Evolutionary conservation across 1,284 basidiomycete genomes (phyloP).

Genomic region (Moesziomyces sp.): DNA sequence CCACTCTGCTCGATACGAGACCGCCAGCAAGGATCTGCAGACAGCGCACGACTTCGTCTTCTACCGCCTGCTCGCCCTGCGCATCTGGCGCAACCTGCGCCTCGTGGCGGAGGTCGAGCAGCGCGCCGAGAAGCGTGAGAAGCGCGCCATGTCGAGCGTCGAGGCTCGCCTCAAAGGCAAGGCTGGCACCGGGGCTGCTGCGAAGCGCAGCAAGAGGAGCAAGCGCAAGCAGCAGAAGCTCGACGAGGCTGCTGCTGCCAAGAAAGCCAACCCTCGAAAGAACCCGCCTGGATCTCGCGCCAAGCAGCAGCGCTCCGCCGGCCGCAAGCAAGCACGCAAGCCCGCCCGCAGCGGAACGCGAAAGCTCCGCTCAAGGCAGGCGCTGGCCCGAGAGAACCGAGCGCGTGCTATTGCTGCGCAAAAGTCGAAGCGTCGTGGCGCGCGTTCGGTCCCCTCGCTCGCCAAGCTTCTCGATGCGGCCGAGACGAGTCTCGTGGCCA

Average conservation of each 20-base stretch:
- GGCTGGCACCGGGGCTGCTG: constrained; percentile 1
- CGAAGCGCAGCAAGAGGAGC: constrained; percentile 31
- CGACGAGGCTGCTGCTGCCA: constrained; percentile 12
- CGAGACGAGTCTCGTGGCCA: constrained; percentile 56
- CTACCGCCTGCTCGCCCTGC: constrained; percentile 61
- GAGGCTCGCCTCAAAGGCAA: constrained; percentile 43
- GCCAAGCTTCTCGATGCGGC: constrained; percentile 61
- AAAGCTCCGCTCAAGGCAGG: constrained; percentile 32
- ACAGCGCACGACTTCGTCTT: constrained; percentile 64
- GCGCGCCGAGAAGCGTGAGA: constrained; percentile 58
- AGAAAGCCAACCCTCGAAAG: constrained; percentile 33
- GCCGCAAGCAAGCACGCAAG: constrained; percentile 26
- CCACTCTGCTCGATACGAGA: constrained; percentile 62
- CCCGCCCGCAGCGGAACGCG: constrained; percentile 57
- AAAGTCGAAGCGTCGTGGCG: constrained; percentile 51
- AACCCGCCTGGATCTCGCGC: constrained; percentile 43
- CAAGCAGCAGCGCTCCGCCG: constrained; percentile 28
- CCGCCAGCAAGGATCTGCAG: constrained; percentile 60
- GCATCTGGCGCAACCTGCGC: constrained; percentile 59
- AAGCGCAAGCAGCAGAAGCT: constrained; percentile 40
- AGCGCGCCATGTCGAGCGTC: constrained; percentile 46
- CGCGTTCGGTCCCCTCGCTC: constrained; percentile 62
- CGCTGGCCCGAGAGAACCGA: constrained; percentile 33
- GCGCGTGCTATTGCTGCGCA: constrained; percentile 40
- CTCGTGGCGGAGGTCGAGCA: constrained; percentile 59